Conservation (phyloP, 257 asterid genomes). For the Nicotiana obtusifolia region DNA sequence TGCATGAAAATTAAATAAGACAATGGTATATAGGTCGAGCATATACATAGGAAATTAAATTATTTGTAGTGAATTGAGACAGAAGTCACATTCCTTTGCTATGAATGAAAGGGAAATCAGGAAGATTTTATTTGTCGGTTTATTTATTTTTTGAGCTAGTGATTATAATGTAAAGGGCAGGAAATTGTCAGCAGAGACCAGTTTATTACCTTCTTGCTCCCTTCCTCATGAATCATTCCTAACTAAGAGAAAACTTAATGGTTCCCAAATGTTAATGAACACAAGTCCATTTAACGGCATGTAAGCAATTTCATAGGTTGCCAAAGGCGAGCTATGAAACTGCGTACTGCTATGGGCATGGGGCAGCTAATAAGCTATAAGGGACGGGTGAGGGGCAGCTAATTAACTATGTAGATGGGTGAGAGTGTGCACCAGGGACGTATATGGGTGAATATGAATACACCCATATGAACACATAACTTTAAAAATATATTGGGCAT, state of each 20-base stretch:
- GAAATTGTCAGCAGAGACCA: not conserved
- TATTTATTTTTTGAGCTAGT: not conserved
- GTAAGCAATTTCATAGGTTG: no score
- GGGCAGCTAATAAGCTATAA: no score
- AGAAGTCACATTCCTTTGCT: not conserved
- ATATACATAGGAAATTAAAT: slow-evolving; percentile 1
- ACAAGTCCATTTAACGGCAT: no score
- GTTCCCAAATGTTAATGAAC: not conserved
- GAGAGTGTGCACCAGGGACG: no score
- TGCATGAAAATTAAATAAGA: slow-evolving; percentile 7
- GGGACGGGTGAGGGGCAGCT: no score
- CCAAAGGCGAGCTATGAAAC: no score
- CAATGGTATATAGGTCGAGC: slow-evolving; percentile 3
- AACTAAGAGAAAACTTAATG: not conserved
- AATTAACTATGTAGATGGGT: no score
- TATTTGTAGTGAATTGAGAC: slow-evolving; percentile 1
- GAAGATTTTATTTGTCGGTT: not conserved
- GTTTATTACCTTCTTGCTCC: not conserved
- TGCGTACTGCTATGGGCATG: no score
- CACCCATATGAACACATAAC: no score
- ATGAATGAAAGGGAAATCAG: not conserved
- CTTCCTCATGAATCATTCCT: not conserved
- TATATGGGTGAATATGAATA: no score
- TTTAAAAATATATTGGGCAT: no score
- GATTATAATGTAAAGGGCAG: not conserved